A percentile compares a stretch with the other conserved stretches of the same genome.
Conservation (phyloP, 305 asterid genomes). For the Coffea humblotiana region DNA sequence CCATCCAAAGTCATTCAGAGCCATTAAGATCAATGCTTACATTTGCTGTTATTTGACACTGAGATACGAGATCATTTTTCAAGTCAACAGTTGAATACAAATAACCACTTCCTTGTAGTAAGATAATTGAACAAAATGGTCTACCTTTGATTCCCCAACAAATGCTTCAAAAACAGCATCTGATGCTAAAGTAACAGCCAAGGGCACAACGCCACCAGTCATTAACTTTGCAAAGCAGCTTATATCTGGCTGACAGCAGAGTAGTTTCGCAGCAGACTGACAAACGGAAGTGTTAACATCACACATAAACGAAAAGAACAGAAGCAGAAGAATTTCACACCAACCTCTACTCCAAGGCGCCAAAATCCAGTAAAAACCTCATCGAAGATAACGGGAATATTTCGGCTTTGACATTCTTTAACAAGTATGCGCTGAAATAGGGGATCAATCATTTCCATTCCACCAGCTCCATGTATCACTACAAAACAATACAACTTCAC, state of each 20-base stretch:
- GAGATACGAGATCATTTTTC: neutral
- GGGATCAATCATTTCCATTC: constrained; percentile 96
- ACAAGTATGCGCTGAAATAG: constrained; percentile 88
- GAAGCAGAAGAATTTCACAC: constrained; percentile 5
- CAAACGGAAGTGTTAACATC: constrained; percentile 20
- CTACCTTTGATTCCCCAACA: constrained; percentile 89
- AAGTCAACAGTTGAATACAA: neutral
- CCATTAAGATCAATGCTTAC: neutral
- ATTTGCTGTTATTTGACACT: neutral
- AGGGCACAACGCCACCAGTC: constrained; percentile 96
- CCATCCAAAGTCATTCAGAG: neutral
- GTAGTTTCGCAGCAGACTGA: constrained; percentile 92
- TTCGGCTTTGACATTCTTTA: constrained; percentile 67
- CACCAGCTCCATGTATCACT: constrained; percentile 97
- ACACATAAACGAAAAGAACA: constrained; percentile 13
- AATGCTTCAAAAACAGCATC: constrained; percentile 76
- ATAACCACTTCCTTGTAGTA: neutral
- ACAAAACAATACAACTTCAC: constrained; percentile 18
- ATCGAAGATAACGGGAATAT: constrained; percentile 87
- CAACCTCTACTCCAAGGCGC: constrained; percentile 96
- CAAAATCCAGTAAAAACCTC: constrained; percentile 99
- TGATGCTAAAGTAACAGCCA: constrained; percentile 90
- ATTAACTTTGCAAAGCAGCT: constrained; percentile 92
- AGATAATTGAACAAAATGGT: constrained; percentile 4
- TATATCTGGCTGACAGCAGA: constrained; percentile 83